Conservation (phyloP, 164 flowering plant species). For the Stephania japonica region DNA sequence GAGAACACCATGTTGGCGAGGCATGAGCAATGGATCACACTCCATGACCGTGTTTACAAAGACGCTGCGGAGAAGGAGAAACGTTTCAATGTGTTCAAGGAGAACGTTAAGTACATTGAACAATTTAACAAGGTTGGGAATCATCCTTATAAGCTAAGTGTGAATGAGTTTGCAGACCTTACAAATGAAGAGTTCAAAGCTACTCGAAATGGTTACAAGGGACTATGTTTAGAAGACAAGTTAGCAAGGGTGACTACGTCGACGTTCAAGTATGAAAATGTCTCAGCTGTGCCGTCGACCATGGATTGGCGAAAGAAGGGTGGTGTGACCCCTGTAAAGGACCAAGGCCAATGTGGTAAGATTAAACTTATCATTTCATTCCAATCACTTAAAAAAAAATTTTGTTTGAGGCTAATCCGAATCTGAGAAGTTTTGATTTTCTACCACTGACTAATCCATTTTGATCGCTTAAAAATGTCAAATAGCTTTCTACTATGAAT, state of each 20-base stretch:
- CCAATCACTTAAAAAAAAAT: too few species aligned
- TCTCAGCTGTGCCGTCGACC: background rate
- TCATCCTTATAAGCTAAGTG: background rate
- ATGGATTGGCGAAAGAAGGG: background rate
- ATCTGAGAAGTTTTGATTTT: too few species aligned
- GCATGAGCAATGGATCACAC: background rate
- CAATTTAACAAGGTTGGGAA: background rate
- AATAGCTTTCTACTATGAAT: too few species aligned
- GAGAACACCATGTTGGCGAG: background rate
- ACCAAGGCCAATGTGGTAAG: conserved; percentile 1
- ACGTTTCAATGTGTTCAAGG: background rate
- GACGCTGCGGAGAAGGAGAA: background rate
- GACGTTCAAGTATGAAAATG: background rate
- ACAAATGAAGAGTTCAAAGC: background rate
- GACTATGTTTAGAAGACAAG: background rate
- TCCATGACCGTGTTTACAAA: background rate
- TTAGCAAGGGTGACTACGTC: background rate
- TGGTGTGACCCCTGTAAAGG: background rate
- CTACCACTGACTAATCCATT: too few species aligned
- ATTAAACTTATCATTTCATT: too few species aligned
- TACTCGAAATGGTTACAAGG: background rate
- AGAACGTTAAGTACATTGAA: background rate
- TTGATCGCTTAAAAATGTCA: too few species aligned
- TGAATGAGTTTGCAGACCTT: background rate
- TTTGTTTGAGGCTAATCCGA: too few species aligned